Conservation (phyloP, 306 rosid genomes). For the Lathyrus oleraceus region DNA sequence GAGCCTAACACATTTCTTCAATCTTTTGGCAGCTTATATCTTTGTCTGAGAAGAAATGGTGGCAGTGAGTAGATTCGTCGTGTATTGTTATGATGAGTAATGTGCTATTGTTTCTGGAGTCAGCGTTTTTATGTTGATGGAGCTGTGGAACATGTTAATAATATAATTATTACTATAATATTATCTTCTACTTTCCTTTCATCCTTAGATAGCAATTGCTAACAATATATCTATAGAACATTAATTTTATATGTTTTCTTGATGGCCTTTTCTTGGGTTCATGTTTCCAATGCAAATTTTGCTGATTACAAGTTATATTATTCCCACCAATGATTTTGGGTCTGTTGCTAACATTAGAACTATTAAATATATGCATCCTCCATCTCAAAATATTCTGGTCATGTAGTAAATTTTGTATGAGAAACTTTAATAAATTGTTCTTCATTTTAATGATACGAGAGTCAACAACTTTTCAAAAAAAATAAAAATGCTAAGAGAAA, state of each 20-base stretch:
- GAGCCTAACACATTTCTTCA: slow-evolving; percentile 35
- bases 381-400: not conserved
- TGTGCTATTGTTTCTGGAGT: slow-evolving; percentile 15
- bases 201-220: slow-evolving; percentile 34
- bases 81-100: slow-evolving; percentile 6
- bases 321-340: slow-evolving; percentile 4
- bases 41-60: slow-evolving; percentile 74
- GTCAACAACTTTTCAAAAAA: too few relatives aligned
- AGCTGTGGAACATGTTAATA: slow-evolving; percentile 44
- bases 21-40: slow-evolving; percentile 75
- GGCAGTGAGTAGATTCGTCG: slow-evolving; percentile 41
- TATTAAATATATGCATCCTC: not conserved
- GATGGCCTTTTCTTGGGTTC: slow-evolving; percentile 37
- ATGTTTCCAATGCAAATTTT: slow-evolving; percentile 44
- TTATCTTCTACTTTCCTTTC: slow-evolving; percentile 19
- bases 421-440: too few relatives aligned
- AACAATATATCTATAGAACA: slow-evolving; percentile 32
- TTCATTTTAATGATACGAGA: too few relatives aligned
- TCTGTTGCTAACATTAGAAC: not conserved
- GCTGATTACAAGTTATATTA: slow-evolving; percentile 28
- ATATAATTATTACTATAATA: slow-evolving; percentile 13
- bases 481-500: too few relatives aligned
- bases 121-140: slow-evolving; percentile 25
- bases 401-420: too few relatives aligned
- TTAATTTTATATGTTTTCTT: slow-evolving; percentile 28